These are phyloP conservation scores for Ganoderma resinaceum DNA, from an alignment of 1,284 basidiomycete genomes.

Conservation along the genomic window DNA sequence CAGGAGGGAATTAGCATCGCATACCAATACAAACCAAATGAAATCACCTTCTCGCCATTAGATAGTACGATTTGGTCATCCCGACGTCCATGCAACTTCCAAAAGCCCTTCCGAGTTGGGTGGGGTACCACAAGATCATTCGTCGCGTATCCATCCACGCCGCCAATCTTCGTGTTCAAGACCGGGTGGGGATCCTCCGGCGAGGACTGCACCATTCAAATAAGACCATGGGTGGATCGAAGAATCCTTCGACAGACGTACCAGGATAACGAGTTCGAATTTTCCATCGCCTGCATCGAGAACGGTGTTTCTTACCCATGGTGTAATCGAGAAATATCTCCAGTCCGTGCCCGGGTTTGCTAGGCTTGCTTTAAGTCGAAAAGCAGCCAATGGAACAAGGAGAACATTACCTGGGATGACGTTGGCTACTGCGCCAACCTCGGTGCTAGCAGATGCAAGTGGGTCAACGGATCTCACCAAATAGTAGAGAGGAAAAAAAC, in stretches of 20 bases:
- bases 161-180: slow-evolving; percentile 12
- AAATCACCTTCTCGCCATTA: slow-evolving; percentile 24
- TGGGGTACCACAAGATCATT: slow-evolving; percentile 19
- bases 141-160: slow-evolving; percentile 19
- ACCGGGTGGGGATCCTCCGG: slow-evolving; percentile 15
- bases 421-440: slow-evolving; percentile 26
- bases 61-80: slow-evolving; percentile 25
- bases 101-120: slow-evolving; percentile 13
- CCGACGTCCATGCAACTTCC: slow-evolving; percentile 14
- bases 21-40: not conserved
- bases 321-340: slow-evolving; percentile 22
- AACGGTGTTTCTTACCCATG: slow-evolving; percentile 6
- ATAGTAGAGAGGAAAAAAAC: not conserved
- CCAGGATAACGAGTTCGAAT: slow-evolving; percentile 19
- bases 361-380: not conserved
- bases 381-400: not conserved
- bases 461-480: not conserved
- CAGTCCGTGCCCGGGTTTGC: slow-evolving; percentile 21
- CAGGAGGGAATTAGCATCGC: not conserved
- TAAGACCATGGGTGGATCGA: not conserved
- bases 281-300: slow-evolving; percentile 13
- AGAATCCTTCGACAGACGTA: not conserved
- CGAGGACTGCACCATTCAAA: not conserved
- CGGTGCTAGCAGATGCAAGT: slow-evolving; percentile 19
- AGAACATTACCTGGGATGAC: slow-evolving; percentile 21